Conservation (phyloP, 257 asterid genomes). For the Lavandula angustifolia region DNA sequence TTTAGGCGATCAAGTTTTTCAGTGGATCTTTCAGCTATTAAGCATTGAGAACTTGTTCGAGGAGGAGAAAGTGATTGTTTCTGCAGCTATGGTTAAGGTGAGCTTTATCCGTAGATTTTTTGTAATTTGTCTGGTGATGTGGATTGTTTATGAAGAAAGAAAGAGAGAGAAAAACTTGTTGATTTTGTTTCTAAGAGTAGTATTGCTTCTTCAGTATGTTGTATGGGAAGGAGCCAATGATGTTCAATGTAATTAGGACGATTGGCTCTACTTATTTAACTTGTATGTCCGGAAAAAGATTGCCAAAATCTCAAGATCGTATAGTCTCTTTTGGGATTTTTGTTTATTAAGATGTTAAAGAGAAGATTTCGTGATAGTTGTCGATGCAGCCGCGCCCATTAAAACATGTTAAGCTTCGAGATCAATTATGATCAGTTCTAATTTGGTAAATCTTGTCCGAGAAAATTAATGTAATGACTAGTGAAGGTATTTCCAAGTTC, state of each 20-base stretch:
- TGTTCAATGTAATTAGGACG: too few relatives aligned
- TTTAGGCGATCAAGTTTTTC: constrained; percentile 24
- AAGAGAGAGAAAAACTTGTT: too few relatives aligned
- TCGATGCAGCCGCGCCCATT: background rate
- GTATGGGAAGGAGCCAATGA: background rate
- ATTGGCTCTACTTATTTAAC: background rate
- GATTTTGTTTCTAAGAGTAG: background rate
- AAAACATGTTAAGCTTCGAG: background rate
- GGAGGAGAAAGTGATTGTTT: constrained; percentile 33
- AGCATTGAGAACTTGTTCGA: constrained; percentile 18
- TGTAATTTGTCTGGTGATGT: background rate
- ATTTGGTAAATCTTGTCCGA: background rate
- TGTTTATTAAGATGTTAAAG: background rate
- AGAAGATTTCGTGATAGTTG: constrained; percentile 7
- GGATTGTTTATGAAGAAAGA: too few relatives aligned
- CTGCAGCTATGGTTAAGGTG: constrained; percentile 58
- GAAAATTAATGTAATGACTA: background rate
- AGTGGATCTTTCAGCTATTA: constrained; percentile 20
- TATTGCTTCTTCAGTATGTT: background rate
- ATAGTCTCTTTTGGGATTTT: background rate
- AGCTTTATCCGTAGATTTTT: constrained; percentile 26
- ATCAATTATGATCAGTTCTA: background rate
- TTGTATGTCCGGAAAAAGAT: background rate
- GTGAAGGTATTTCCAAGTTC: background rate
- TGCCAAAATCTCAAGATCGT: background rate